Percentiles rank a stretch among this genome's conserved stretches.
Conservation (phyloP, 1,139 yeast genomes). For the Candida neerlandica region DNA sequence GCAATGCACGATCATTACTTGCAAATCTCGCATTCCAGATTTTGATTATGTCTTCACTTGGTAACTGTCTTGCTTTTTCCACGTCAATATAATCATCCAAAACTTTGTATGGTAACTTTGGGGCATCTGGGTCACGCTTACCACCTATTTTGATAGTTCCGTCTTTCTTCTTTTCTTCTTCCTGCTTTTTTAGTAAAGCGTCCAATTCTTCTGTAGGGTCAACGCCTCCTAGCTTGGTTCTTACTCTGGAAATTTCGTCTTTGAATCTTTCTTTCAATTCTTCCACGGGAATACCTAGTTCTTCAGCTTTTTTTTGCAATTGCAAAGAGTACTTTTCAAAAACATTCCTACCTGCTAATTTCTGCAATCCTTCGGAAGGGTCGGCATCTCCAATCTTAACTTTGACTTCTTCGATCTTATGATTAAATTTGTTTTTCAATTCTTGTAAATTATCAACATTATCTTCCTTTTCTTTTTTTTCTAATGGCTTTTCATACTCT, state of each 20-base stretch:
- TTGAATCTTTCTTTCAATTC: constrained; percentile 66
- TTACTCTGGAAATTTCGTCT: constrained; percentile 59
- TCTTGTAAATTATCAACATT: not conserved
- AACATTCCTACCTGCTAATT: constrained; percentile 14
- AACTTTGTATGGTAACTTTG: constrained; percentile 65
- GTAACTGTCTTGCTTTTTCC: constrained; percentile 61
- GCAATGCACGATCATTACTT: constrained; percentile 57
- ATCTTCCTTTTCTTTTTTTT: constrained; percentile 2
- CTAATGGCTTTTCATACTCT: constrained; percentile 4
- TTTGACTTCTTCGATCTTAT: constrained; percentile 5
- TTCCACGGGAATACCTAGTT: constrained; percentile 49
- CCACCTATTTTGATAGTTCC: constrained; percentile 65
- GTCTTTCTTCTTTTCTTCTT: constrained; percentile 49
- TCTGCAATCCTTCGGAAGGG: constrained; percentile 1
- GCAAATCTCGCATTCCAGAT: constrained; percentile 91
- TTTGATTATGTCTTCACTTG: constrained; percentile 68
- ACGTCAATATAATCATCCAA: constrained; percentile 70
- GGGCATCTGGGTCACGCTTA: constrained; percentile 49
- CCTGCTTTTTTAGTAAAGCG: constrained; percentile 49
- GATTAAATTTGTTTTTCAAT: not conserved
- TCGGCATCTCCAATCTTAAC: not conserved
- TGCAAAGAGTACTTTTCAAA: constrained; percentile 31
- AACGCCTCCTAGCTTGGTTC: constrained; percentile 56
- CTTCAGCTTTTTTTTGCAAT: constrained; percentile 39
- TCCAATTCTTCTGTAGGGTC: constrained; percentile 75